Conservation (phyloP, 106 monocot species). For the Vanilla planifolia region DNA sequence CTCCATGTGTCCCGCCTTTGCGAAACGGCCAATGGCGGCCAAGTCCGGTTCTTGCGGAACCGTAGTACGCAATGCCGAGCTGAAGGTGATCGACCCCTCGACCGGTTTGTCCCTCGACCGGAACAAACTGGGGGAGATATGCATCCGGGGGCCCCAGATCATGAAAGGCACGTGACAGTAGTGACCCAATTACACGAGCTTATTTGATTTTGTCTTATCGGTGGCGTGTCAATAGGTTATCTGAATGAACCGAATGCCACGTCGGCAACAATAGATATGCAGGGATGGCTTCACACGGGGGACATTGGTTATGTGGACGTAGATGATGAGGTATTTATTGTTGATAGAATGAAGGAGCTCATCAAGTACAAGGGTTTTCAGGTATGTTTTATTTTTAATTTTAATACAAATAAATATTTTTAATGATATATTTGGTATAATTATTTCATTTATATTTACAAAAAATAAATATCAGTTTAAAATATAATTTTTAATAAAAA, state of each 20-base stretch:
- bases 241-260: constrained; percentile 84
- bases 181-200: not conserved
- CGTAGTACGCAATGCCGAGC: constrained; percentile 61
- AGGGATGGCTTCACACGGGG: constrained; percentile 95
- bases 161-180: constrained; percentile 42
- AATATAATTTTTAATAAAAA: too few species aligned
- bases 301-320: constrained; percentile 94
- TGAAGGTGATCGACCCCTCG: constrained; percentile 60
- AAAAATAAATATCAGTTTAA: too few species aligned
- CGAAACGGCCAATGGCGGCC: constrained; percentile 31
- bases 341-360: constrained; percentile 94
- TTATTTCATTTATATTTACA: too few species aligned
- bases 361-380: constrained; percentile 99
- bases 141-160: constrained; percentile 65
- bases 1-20: constrained; percentile 64
- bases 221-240: constrained; percentile 38
- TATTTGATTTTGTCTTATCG: not conserved
- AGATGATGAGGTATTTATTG: constrained; percentile 92
- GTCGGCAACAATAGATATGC: constrained; percentile 65
- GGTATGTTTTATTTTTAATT: constrained; percentile 18
- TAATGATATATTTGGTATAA: too few species aligned
- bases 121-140: constrained; percentile 64
- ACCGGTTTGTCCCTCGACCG: constrained; percentile 47
- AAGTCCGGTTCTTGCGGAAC: constrained; percentile 65
- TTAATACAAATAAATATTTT: too few species aligned